A percentile compares a stretch with the other conserved stretches of the same genome.
Evolutionary conservation across 176 grass and related monocot species (phyloP).

Genomic region (Pharus latifolius): DNA sequence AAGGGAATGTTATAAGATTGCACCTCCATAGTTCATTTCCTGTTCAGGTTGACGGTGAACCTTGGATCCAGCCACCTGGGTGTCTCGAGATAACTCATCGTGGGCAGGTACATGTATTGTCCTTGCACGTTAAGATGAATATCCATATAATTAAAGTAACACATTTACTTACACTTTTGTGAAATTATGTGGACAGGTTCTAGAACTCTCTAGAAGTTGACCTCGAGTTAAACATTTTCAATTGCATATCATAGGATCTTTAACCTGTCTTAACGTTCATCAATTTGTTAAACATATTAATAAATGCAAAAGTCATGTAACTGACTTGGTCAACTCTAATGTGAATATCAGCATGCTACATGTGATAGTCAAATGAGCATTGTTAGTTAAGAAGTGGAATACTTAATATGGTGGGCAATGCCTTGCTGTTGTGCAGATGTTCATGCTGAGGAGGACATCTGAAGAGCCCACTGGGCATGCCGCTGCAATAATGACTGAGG

Average conservation of each 20-base stretch:
- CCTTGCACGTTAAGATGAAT: neutral
- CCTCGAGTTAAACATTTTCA: neutral
- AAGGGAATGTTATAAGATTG: conserved; percentile 79
- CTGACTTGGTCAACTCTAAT: neutral
- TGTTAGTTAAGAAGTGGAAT: neutral
- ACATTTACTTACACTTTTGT: neutral
- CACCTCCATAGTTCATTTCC: conserved; percentile 82
- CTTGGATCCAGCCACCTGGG: conserved; percentile 86
- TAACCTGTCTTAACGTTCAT: neutral
- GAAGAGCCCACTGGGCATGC: conserved; percentile 79
- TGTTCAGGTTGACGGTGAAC: conserved; percentile 96
- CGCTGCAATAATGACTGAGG: conserved; percentile 70
- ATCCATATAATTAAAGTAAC: neutral
- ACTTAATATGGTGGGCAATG: neutral
- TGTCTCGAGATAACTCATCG: conserved; percentile 83
- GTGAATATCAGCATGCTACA: neutral
- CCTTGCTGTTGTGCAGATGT: conserved; percentile 45
- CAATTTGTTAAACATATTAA: neutral
- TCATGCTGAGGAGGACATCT: conserved; percentile 76
- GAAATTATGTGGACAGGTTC: neutral
- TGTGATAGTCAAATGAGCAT: neutral
- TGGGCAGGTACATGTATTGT: conserved; percentile 47
- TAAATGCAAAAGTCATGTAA: neutral
- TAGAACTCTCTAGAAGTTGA: neutral
- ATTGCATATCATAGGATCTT: neutral